A percentile compares a stretch with the other conserved stretches of the same genome.
These are phyloP conservation scores for Ophiocordyceps unilateralis DNA, from an alignment of 2,329 filamentous ascomycete species.

Conservation along the genomic window DNA sequence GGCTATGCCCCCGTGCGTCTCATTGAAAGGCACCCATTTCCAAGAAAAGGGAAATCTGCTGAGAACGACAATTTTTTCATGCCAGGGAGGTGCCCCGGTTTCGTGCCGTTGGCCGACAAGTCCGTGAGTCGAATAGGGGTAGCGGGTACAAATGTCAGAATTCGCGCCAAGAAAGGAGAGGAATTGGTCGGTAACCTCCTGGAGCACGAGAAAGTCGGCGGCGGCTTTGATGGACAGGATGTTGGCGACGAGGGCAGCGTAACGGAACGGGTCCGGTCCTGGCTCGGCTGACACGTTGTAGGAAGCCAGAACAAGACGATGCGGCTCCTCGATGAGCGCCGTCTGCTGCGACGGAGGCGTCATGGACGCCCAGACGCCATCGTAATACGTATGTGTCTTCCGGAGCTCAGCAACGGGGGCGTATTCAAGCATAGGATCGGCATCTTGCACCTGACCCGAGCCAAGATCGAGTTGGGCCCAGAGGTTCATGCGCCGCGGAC, in stretches of 20 bases:
- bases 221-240: slow-evolving; percentile 22
- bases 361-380: background rate
- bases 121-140: background rate
- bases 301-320: background rate
- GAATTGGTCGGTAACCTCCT: slow-evolving; percentile 50
- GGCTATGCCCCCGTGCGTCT: background rate
- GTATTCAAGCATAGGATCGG: slow-evolving; percentile 13
- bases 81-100: background rate
- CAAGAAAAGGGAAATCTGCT: background rate
- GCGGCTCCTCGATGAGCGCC: background rate
- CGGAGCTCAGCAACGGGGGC: slow-evolving; percentile 13
- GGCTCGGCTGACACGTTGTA: slow-evolving; percentile 9
- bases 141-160: slow-evolving; percentile 11
- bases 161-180: slow-evolving; percentile 25
- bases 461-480: slow-evolving; percentile 32
- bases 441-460: slow-evolving; percentile 2
- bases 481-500: slow-evolving; percentile 32
- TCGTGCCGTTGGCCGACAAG: background rate
- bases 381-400: background rate
- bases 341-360: background rate
- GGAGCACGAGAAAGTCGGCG: slow-evolving; percentile 33
- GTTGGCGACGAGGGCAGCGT: slow-evolving; percentile 24
- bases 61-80: background rate
- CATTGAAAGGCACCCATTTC: background rate
- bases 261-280: slow-evolving; percentile 18